Evolutionary conservation across 2,329 filamentous ascomycete genomes (phyloP).

Genomic region (Talaromyces albobiverticillius): DNA sequence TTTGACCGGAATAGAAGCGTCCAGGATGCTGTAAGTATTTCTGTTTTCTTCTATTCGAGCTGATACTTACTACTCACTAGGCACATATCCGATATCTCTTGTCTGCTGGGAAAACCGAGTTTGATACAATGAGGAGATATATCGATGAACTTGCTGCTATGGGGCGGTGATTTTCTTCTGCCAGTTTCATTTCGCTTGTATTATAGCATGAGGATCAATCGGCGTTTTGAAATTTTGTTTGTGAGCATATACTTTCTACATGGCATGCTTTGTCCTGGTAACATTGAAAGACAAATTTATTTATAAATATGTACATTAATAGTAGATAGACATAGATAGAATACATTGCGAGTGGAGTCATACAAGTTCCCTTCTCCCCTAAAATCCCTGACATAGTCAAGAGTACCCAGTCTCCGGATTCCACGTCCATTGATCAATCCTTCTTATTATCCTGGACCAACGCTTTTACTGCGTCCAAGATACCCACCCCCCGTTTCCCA

Average conservation of each 20-base stretch:
- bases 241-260: no score
- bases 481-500: constrained; percentile 27
- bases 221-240: not conserved
- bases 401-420: no score
- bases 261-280: not conserved
- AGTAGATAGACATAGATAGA: not conserved
- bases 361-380: not conserved
- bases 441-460: constrained; percentile 21
- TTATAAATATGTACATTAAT: not conserved
- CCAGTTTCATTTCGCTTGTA: not conserved
- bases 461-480: constrained; percentile 37
- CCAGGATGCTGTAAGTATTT: constrained; percentile 37
- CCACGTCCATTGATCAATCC: constrained; percentile 1
- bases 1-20: constrained; percentile 44
- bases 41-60: not conserved
- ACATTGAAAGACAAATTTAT: not conserved
- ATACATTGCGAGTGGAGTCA: not conserved
- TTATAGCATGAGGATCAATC: not conserved
- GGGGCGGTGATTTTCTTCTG: constrained; percentile 16
- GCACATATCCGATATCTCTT: constrained; percentile 45
- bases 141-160: constrained; percentile 41
- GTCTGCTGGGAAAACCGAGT: constrained; percentile 46
- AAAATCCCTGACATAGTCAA: no score
- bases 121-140: constrained; percentile 46
- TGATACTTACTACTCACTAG: constrained; percentile 12